Conservation (phyloP, 257 asterid genomes). For the Datura wrightii region DNA sequence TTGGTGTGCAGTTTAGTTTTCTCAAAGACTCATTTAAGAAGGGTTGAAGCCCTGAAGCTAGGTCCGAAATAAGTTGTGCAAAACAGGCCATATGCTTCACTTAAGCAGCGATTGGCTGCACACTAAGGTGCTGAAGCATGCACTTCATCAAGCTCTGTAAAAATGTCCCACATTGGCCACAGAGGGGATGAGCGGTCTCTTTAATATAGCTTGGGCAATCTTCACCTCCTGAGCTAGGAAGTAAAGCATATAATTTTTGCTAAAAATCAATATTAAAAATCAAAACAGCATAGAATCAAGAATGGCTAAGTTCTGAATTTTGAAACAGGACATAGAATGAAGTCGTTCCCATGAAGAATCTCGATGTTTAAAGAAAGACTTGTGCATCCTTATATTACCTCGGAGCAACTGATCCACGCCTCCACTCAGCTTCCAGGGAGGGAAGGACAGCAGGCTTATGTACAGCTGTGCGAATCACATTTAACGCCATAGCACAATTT, state of each 20-base stretch:
- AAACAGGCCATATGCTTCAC: background rate
- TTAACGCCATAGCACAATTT: constrained; percentile 74
- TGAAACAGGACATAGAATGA: background rate
- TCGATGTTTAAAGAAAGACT: constrained; percentile 20
- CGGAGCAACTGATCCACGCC: constrained; percentile 87
- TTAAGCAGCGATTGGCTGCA: background rate
- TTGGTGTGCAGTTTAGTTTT: background rate
- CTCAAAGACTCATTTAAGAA: background rate
- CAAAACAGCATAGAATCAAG: constrained; percentile 6
- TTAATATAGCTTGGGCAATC: background rate
- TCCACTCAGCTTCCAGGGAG: constrained; percentile 93
- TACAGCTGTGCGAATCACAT: constrained; percentile 75
- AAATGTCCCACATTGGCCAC: background rate
- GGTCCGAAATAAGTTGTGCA: background rate
- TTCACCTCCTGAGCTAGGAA: background rate
- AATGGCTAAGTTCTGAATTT: background rate
- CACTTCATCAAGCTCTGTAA: background rate
- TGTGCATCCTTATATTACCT: constrained; percentile 58
- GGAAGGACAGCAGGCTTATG: constrained; percentile 81
- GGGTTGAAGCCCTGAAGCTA: background rate
- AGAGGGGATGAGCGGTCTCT: background rate
- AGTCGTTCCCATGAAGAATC: constrained; percentile 8
- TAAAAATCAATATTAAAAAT: background rate
- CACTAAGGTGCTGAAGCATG: constrained; percentile 1
- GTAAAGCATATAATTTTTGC: background rate